A percentile compares a stretch with the other conserved stretches of the same genome.
phyloP scores from a whole-genome alignment of 2,329 filamentous ascomycete genomes.

The Colletotrichum destructivum region DNA sequence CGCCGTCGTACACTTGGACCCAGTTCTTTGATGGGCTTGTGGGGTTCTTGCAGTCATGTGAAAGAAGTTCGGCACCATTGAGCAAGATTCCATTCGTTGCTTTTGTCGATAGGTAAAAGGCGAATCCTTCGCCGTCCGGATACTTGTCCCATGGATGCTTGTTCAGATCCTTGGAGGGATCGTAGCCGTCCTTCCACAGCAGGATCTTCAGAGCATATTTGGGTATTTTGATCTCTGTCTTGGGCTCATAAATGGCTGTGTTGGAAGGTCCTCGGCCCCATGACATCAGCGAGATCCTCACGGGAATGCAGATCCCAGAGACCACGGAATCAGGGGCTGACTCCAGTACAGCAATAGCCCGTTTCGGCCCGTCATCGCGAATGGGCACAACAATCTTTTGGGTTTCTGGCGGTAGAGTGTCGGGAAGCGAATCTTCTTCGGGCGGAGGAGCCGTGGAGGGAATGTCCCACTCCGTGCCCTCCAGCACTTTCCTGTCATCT shows the following conservation, averaged over 20 bases:
- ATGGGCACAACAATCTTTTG: conserved; percentile 54
- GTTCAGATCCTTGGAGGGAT: conserved; percentile 68
- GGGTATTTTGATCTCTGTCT: conserved; percentile 79
- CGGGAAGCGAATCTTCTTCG: conserved; percentile 51
- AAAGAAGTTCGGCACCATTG: conserved; percentile 78
- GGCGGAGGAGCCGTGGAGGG: conserved; percentile 46
- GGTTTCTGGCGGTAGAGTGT: conserved; percentile 55
- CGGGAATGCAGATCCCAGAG: conserved; percentile 72
- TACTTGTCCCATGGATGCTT: conserved; percentile 58
- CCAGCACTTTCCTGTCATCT: conserved; percentile 46
- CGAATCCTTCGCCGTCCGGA: conserved; percentile 68
- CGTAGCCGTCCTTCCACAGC: conserved; percentile 79
- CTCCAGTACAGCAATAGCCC: conserved; percentile 75
- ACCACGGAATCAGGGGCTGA: conserved; percentile 77
- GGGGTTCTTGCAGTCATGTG: conserved; percentile 68
- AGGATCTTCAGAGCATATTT: conserved; percentile 86
- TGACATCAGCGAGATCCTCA: conserved; percentile 78
- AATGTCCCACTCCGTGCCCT: conserved; percentile 48
- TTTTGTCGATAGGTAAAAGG: conserved; percentile 85
- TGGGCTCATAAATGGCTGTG: conserved; percentile 76
- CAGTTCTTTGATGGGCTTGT: conserved; percentile 70
- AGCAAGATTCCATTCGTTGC: conserved; percentile 82
- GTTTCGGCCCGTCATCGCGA: conserved; percentile 52
- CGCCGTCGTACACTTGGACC: conserved; percentile 82
- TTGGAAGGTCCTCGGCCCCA: conserved; percentile 84